Evolutionary conservation across 164 flowering plant genomes (phyloP), one percentile per base, ranked within the genome.

Genomic region (Nymphaea thermarum): DNA sequence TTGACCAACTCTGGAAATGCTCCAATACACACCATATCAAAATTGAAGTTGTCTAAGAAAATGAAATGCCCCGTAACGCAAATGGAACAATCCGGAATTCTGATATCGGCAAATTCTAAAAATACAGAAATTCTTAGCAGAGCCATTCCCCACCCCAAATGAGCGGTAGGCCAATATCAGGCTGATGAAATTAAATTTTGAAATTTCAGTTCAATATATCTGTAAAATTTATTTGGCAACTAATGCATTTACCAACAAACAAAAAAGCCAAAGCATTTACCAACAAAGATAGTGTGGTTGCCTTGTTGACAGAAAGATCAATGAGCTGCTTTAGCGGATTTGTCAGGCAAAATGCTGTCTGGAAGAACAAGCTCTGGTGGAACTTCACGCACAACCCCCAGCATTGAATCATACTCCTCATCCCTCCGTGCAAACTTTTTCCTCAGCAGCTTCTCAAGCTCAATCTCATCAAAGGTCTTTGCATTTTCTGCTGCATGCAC

Each of bases 401-500:
- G 71, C 85, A 90, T 82, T 25, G 98, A 87, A 67, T 92, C 98
- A 69, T 92, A 90, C 62, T 90, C 96, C 76, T 89, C 98, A 66
- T 92, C 96, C 64, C 75, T 60, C 16, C 65, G 80, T 18, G 98
- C 97, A 83, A 81, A 89, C 81, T 91, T 93, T 85, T 87, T 89
- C 70, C 92, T 85, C 43, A 91, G 84, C 18, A 80, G 82, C 84
- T 93, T 93, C 77, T 87, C 96, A 68, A 90, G 81, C 74, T 91
- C 98, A 45, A 87, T 89, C 80, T 86, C 94, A 41, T 93, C 97
- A 63, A 93, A 88, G 63, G 82, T 42, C 81, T 93, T 87, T 6
- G 88, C 85, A 73, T 91, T 93, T 76, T 93, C 98, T 68, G 96
- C 90, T 45, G 96, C 93, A 78, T 93, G 98, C 57, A 83, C 91